A percentile compares a stretch with the other conserved stretches of the same genome.
phyloP scores from a whole-genome alignment of 306 rosid genomes.

The Rubus idaeus region DNA sequence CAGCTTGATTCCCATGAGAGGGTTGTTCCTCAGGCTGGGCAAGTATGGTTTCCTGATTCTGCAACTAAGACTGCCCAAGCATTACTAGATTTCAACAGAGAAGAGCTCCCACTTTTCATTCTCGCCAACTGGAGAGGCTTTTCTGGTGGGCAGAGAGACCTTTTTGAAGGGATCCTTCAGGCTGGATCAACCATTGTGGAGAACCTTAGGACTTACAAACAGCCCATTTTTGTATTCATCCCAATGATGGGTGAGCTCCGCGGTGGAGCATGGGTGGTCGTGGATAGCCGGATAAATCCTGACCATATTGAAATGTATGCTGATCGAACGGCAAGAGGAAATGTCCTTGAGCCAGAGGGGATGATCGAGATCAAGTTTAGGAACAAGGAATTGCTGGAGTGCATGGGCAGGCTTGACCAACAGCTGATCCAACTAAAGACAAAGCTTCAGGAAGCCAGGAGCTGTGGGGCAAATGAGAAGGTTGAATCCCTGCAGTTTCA shows the following conservation, averaged over 20 bases:
- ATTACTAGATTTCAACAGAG: constrained; percentile 86
- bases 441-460: constrained; percentile 74
- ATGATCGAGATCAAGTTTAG: constrained; percentile 97
- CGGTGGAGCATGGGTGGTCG: constrained; percentile 99
- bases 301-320: constrained; percentile 96
- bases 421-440: constrained; percentile 67
- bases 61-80: constrained; percentile 96
- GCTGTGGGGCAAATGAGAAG: constrained; percentile 30
- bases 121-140: constrained; percentile 99
- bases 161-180: constrained; percentile 97
- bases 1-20: constrained; percentile 97
- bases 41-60: constrained; percentile 99
- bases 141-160: constrained; percentile 99
- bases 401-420: constrained; percentile 94
- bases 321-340: constrained; percentile 86
- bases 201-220: constrained; percentile 93
- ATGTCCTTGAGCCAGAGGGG: constrained; percentile 99
- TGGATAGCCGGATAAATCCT: constrained; percentile 84
- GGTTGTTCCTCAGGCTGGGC: constrained; percentile 99
- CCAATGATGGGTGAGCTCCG: constrained; percentile 99
- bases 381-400: constrained; percentile 80
- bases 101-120: constrained; percentile 94
- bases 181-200: constrained; percentile 99
- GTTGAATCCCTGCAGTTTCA: constrained; percentile 75
- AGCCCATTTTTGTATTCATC: constrained; percentile 89